Evolutionary conservation across 768 basidiomycete genomes (phyloP), one percentile per base, ranked within the genome.

Genomic region (Trametes cubensis): DNA sequence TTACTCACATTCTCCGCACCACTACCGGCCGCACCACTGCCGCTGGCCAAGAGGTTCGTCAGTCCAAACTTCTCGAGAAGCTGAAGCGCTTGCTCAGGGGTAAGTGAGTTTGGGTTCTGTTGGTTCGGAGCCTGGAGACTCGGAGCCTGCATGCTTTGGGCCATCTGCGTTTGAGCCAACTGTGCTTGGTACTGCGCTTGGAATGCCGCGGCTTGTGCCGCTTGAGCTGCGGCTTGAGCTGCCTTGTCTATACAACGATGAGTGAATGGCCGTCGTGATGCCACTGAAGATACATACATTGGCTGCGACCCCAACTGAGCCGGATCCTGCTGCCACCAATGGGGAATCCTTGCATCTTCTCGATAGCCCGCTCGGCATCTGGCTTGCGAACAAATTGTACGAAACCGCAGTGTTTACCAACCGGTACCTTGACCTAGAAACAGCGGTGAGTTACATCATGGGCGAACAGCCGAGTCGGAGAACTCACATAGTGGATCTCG

Each of bases 321-420:
- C 95, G 83, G 66, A 97, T 94, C 69, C 92, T 82, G 65, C 93
- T 94, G 17, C 95, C 95, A 38, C 92, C 94, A 66, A 97, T 88
- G 4, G 94, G 93, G 72, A 95, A 96, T 25, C 94, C 94, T 78
- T 96, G 94, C 94, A 96, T 95, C 76, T 92, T 94, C 76, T 94
- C 91, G 63, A 97, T 97, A 10, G 94, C 94, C 40, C 85, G 81
- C 74, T 95, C 94, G 13, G 95, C 95, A 74, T 97, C 95, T 11
- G 85, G 85, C 75, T 96, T 94, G 66, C 88, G 84, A 26, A 96
- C 91, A 69, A 94, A 97, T 76, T 97, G 95, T 47, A 97, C 95
- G 70, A 97, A 97, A 1, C 95, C 95, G 68, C 95, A 97, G 66
- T 95, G 92, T 71, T 96, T 96, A 53, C 93, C 94, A 46, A 92